Base-by-base conservation (phyloP, 2,329 filamentous ascomycete genomes). In the Colletotrichum sidae region DNA sequence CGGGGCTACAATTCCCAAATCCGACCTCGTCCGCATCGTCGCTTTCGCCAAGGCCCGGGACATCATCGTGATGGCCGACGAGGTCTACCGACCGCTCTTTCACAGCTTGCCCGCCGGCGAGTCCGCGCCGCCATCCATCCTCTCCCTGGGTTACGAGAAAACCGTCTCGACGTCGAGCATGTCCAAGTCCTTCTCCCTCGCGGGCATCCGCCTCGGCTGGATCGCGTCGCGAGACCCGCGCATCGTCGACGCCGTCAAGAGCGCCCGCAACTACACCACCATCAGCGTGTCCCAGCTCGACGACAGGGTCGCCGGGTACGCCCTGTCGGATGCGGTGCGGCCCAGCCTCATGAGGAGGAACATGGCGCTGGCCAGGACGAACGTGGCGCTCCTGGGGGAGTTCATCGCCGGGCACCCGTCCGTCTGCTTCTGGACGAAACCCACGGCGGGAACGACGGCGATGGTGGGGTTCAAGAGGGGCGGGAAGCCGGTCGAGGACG, bases 41-140 rank as follows among this genome's bases (percentile, higher is more conserved):
- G 80, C 85, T 3, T 77, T 94, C 59, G 92, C 92, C 1, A 79
- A 82, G 57, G 79, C 85, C 39, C 84, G 87, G 44, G 81, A 85
- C 58, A 89, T 95, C 56, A 87, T 86, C 49, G 80, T 97, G 55
- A 80, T 94, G 64, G 86, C 86, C 6, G 92, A 96, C 72, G 93
- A 97, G 78, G 93, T 96, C 33, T 96, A 95, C 76, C 86, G 92
- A 1, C 94, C 93, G 0, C 81, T 97, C 5, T 96, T 94, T 80
- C 92, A 96, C 76, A 86, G 86, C 57, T 69, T 79, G 1, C 84
- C 85, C 0, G 75, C 81, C 41, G 82, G 86, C 25, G 69, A 72
- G 60, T 69, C 84, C 62, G 52, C 53, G 49, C 91, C 86, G 2
- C 90, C 91, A 0, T 93, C 92, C 0, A 83, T 90, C 6, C 81